Conservation (phyloP, 176 grass and related monocot genomes). For the Urochloa ruziziensis region DNA sequence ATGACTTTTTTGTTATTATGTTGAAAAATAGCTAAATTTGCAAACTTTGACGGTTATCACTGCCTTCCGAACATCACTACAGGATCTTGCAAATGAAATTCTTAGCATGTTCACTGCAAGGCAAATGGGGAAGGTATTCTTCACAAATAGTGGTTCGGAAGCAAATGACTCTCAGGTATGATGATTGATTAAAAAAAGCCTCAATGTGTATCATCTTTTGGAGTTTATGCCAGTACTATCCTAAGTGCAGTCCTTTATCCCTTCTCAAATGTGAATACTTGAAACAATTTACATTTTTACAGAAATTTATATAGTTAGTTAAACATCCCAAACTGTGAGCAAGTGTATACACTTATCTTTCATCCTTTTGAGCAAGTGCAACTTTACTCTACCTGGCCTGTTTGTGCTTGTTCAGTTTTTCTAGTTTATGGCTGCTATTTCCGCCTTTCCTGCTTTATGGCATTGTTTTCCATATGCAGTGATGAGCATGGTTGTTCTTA, state of each 20-base stretch:
- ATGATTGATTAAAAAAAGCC: neutral
- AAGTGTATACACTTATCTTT: neutral
- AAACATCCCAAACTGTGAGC: no score
- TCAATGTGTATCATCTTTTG: neutral
- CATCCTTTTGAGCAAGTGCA: neutral
- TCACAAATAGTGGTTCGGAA: conserved; percentile 96
- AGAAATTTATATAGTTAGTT: neutral
- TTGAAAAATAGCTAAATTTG: neutral
- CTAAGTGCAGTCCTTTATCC: neutral
- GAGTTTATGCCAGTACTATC: neutral
- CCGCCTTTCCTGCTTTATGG: neutral
- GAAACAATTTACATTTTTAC: neutral
- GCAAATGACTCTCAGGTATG: conserved; percentile 94
- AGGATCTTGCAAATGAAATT: conserved; percentile 95
- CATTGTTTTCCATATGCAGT: neutral
- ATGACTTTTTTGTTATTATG: neutral
- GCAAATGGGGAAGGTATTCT: conserved; percentile 96
- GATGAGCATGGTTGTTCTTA: no score
- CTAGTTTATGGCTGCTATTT: neutral
- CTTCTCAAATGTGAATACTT: neutral
- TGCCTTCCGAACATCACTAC: conserved; percentile 10
- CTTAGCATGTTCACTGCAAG: conserved; percentile 72
- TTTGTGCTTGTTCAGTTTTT: neutral
- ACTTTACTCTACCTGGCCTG: neutral
- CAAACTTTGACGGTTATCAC: neutral